These are phyloP conservation scores for Penicillium palitans DNA, from an alignment of 2,329 filamentous ascomycete genomes.

Conservation along the genomic window DNA sequence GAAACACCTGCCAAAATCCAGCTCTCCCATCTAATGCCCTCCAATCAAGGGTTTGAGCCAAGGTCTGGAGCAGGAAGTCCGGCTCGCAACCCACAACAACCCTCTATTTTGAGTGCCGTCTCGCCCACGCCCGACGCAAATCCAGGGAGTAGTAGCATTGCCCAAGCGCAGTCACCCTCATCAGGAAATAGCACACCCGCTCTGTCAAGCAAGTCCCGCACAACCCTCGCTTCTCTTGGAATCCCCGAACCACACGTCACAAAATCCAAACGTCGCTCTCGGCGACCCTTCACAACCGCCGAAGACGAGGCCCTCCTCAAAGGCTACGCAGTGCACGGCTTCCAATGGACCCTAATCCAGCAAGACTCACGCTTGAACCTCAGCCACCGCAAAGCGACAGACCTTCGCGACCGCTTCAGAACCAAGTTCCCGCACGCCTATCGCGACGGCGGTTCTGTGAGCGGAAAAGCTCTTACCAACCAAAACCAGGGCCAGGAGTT, in stretches of 20 bases:
- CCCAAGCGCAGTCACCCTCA: conserved; percentile 17
- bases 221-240: conserved; percentile 44
- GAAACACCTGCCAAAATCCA: conserved; percentile 27
- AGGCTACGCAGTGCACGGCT: conserved; percentile 60
- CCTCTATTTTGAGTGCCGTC: conserved; percentile 22
- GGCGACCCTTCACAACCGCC: conserved; percentile 55
- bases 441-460: conserved; percentile 46
- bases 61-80: conserved; percentile 17
- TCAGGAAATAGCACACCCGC: conserved; percentile 29
- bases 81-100: conserved; percentile 16
- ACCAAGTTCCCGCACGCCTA: conserved; percentile 61
- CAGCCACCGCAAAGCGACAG: conserved; percentile 54
- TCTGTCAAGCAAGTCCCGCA: conserved; percentile 35
- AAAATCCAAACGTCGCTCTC: conserved; percentile 54
- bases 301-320: conserved; percentile 61
- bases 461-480: conserved; percentile 29
- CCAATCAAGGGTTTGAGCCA: conserved; percentile 17
- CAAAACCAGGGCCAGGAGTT: conserved; percentile 11
- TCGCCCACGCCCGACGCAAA: conserved; percentile 19
- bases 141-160: conserved; percentile 12
- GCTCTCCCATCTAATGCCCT: conserved; percentile 27
- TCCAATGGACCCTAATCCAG: conserved; percentile 61
- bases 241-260: conserved; percentile 51
- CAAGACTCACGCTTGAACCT: conserved; percentile 56
- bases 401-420: conserved; percentile 62